A percentile compares a stretch with the other conserved stretches of the same genome.
Conservation (phyloP, 129 eudicot species). For the Calendula officinalis region DNA sequence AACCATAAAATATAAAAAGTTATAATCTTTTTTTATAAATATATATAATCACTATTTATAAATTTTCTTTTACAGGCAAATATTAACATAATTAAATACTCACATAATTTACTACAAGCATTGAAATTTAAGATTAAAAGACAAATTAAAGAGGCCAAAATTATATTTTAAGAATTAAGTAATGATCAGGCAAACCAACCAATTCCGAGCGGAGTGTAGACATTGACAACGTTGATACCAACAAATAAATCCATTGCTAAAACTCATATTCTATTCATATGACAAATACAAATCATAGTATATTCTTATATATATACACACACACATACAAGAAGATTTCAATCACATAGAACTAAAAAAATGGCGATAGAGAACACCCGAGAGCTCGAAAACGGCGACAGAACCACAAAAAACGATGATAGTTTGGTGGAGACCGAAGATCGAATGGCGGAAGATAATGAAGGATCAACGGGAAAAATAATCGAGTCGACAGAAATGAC, state of each 20-base stretch:
- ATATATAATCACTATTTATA: too few relatives aligned
- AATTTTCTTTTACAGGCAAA: too few relatives aligned
- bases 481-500: constrained; percentile 42
- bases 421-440: constrained; percentile 16
- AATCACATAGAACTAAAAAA: constrained; percentile 18
- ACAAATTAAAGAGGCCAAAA: too few relatives aligned
- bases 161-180: background rate
- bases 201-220: background rate
- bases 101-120: too few relatives aligned
- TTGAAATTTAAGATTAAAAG: too few relatives aligned
- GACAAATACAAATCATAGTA: background rate
- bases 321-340: background rate
- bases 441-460: background rate
- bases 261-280: constrained; percentile 11
- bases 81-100: too few relatives aligned
- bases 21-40: too few relatives aligned
- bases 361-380: constrained; percentile 22
- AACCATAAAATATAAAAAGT: too few relatives aligned
- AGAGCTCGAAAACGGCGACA: constrained; percentile 25
- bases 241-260: constrained; percentile 4
- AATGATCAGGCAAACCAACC: background rate
- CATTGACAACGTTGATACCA: constrained; percentile 9
- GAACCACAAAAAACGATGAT: constrained; percentile 3
- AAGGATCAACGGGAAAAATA: constrained; percentile 23
- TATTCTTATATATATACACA: constrained; percentile 1